A percentile compares a stretch with the other conserved stretches of the same genome.
Conservation (phyloP, 106 monocot genomes). For the Dioscorea zingiberensis region DNA sequence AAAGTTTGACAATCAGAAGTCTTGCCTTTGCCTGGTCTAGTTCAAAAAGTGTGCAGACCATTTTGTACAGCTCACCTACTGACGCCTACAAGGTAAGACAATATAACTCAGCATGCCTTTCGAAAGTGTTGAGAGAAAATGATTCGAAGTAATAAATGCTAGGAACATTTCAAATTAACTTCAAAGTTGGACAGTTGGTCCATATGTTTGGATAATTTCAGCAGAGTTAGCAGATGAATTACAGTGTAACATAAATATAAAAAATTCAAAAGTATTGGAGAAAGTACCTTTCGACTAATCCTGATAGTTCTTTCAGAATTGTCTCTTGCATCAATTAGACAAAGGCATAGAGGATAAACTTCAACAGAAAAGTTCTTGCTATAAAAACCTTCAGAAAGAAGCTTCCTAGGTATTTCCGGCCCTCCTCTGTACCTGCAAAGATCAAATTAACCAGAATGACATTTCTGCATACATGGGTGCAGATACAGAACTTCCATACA, state of each 20-base stretch:
- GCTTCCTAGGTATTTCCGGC: constrained; percentile 66
- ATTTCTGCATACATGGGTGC: background rate
- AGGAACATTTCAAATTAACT: background rate
- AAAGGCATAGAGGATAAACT: constrained; percentile 65
- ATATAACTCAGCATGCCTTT: background rate
- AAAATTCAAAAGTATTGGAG: background rate
- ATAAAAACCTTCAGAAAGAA: constrained; percentile 38
- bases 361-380: constrained; percentile 53
- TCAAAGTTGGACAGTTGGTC: background rate
- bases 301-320: constrained; percentile 37
- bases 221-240: background rate
- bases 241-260: background rate
- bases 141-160: background rate
- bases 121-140: background rate
- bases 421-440: constrained; percentile 77
- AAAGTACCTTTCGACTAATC: constrained; percentile 76
- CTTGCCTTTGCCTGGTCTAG: constrained; percentile 55
- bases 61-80: constrained; percentile 54
- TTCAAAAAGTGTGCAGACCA: constrained; percentile 37
- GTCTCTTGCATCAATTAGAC: constrained; percentile 58
- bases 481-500: background rate
- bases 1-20: background rate
- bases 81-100: constrained; percentile 36
- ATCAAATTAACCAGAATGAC: background rate
- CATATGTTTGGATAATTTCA: background rate